These are phyloP conservation scores for Starmera caribaea DNA, from an alignment of 805 yeast genomes.

Conservation along the genomic window DNA sequence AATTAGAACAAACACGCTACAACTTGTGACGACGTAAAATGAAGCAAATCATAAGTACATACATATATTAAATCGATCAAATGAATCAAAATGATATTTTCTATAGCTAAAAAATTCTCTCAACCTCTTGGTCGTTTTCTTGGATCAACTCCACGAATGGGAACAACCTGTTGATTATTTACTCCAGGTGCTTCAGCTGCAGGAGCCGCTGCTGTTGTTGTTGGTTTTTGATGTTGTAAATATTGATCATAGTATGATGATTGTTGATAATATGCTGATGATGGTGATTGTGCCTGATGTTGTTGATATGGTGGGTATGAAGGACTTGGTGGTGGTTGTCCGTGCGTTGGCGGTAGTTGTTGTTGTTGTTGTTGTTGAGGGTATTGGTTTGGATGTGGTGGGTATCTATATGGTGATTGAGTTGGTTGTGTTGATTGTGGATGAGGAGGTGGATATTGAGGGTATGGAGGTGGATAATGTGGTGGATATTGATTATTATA, in stretches of 20 bases:
- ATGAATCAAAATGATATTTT: too few species aligned
- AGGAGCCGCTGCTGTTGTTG: not conserved
- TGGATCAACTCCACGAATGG: too few species aligned
- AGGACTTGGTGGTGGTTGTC: not conserved
- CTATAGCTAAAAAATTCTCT: not conserved
- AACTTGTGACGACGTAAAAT: too few species aligned
- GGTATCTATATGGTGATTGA: not conserved
- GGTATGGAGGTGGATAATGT: not conserved
- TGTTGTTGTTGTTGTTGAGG: not conserved
- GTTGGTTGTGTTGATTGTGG: not conserved
- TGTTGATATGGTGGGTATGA: not conserved
- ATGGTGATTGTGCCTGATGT: not conserved
- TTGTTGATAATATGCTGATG: not conserved
- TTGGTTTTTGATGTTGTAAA: not conserved
- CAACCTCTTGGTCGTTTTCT: not conserved
- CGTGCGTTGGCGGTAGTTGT: not conserved
- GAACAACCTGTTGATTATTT: too few species aligned
- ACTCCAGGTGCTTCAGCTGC: too few species aligned
- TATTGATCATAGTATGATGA: not conserved
- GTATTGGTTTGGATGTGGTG: not conserved
- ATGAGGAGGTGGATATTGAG: not conserved
- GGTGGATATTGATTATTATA: not conserved
- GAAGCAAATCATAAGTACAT: too few species aligned
- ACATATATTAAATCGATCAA: too few species aligned
- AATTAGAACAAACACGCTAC: too few species aligned